Base-by-base conservation (phyloP, 129 eudicot species). In the Centella asiatica region DNA sequence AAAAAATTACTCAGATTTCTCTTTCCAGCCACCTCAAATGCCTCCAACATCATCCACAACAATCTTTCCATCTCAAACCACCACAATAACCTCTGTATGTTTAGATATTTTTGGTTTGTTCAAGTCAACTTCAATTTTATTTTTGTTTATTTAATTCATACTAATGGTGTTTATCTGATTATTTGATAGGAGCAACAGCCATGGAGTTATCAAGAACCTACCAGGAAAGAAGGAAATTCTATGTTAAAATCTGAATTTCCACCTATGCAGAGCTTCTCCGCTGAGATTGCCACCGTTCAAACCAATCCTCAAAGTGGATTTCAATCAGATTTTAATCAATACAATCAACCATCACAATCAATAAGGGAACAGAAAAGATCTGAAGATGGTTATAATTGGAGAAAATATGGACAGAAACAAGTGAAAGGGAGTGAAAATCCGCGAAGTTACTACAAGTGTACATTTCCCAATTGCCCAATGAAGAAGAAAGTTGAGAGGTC, bases 391-490 rank as follows among this genome's bases (percentile, higher is more conserved):
- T 89, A 77, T 48, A 89, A 89, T 34, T 89, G 97, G 97, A 74
- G 95, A 46, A 89, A 89, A 59, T 89, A 89, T 54, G 97, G 97
- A 60, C 97, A 89, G 62, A 89, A 89, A 47, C 86, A 80, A 44
- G 97, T 89, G 52, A 89, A 89, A 68, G 95, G 95, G 47, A 89
- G 97, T 19, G 95, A 89, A 72, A 85, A 85, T 37, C 97, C 97
- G 1, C 56, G 97, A 32, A 89, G 97, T 42, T 89, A 89, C 44
- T 88, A 88, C 69, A 88, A 88, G 85, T 88, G 96, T 39, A 84
- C 96, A 37, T 76, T 13, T 63, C 82, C 88, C 5, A 78, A 72
- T 67, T 89, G 97, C 65, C 83, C 88, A 37, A 82, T 71, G 63
- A 89, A 83, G 84, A 89, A 89, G 78, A 89, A 82, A 60, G 64